Evolutionary conservation across 2,329 filamentous ascomycete species (phyloP), one percentile per base, ranked within the genome.

Genomic region (Truncatella angustata): DNA sequence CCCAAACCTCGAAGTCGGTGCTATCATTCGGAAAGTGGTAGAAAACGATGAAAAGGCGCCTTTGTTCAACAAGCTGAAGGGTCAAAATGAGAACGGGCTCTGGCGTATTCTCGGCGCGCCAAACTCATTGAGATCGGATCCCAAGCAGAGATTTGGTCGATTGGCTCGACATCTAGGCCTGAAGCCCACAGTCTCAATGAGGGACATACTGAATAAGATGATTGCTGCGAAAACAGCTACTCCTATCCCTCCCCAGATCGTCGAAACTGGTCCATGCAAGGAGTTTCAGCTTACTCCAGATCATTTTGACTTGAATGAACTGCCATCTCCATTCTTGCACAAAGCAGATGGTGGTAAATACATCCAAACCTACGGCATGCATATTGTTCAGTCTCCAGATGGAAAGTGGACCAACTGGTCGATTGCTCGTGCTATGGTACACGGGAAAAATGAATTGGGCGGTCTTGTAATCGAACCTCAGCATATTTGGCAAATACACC

Each of bases 41-140:
- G 77, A 80, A 54, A 70, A 63, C 0, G 58, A 76, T 39, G 71
- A 69, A 51, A 76, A 75, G 46, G 77, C 77, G 1, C 76, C 77
- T 0, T 67, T 81, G 0, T 78, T 80, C 67, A 76, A 79, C 61
- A 80, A 79, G 23, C 51, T 80, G 49, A 76, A 72, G 49, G 77
- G 77, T 1, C 62, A 64, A 4, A 58, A 72, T 23, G 58, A 72
- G 28, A 58, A 76, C 35, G 77, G 77, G 7, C 63, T 80, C 0
- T 80, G 66, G 55, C 66, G 75, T 9, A 78, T 79, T 20, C 66
- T 80, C 4, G 77, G 75, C 20, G 71, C 70, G 0, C 69, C 76
- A 0, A 71, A 61, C 3, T 69, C 66, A 1, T 63, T 79, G 0
- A 60, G 73, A 1, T 64, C 57, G 2, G 58, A 64, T 6, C 30